A percentile compares a stretch with the other conserved stretches of the same genome.
Conservation (phyloP, 495 filamentous ascomycete genomes). For the Hypoxylon cercidicola region DNA sequence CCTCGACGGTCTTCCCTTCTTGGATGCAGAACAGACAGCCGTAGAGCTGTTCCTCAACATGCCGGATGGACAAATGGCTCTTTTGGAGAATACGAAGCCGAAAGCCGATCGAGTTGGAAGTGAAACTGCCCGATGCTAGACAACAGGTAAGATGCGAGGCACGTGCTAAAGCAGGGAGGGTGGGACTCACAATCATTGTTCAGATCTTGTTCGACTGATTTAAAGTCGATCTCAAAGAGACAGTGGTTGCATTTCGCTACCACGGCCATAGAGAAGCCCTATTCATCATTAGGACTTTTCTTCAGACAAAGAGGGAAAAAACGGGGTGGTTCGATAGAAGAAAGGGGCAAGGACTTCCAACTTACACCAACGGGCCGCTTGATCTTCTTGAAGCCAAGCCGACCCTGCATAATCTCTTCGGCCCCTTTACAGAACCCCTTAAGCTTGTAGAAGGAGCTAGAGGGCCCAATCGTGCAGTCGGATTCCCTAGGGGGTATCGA, state of each 20-base stretch:
- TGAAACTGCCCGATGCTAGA: constrained; percentile 49
- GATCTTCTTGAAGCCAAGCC: constrained; percentile 51
- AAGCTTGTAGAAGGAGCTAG: constrained; percentile 51
- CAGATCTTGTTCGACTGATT: constrained; percentile 51
- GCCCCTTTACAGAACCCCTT: constrained; percentile 59
- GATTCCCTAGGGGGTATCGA: constrained; percentile 32
- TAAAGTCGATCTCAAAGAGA: constrained; percentile 53
- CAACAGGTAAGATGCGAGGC: constrained; percentile 13
- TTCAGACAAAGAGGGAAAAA: background rate
- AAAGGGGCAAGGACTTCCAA: background rate
- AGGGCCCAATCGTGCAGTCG: constrained; percentile 47
- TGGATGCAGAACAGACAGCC: constrained; percentile 56
- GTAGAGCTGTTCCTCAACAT: constrained; percentile 52
- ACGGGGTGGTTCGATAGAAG: background rate
- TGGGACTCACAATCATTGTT: constrained; percentile 46
- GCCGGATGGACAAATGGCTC: constrained; percentile 50
- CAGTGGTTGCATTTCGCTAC: constrained; percentile 55
- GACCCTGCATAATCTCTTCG: constrained; percentile 48
- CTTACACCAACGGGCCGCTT: constrained; percentile 48
- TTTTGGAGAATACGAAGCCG: constrained; percentile 56
- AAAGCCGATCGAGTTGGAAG: constrained; percentile 47
- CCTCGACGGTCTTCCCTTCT: constrained; percentile 46
- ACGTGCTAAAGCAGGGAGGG: background rate
- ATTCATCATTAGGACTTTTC: constrained; percentile 10
- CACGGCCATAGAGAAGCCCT: constrained; percentile 45